phyloP scores from a whole-genome alignment of 495 filamentous ascomycete species.

The Articulospora tetracladia region DNA sequence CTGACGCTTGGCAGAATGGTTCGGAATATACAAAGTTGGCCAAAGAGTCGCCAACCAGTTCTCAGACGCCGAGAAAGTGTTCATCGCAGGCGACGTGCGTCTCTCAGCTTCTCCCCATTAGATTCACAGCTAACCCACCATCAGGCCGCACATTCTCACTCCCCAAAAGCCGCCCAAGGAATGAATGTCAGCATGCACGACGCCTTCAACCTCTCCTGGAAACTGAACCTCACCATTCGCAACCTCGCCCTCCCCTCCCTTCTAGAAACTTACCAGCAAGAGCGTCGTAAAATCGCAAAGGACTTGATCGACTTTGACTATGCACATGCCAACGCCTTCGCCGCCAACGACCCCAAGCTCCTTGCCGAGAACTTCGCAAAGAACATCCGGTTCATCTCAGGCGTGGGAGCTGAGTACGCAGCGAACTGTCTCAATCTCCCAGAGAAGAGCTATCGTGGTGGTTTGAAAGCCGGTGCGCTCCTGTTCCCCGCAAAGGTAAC shows the following conservation, averaged over 20 bases:
- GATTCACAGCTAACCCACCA: slow-evolving; percentile 56
- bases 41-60: slow-evolving; percentile 57
- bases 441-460: slow-evolving; percentile 24
- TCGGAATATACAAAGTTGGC: slow-evolving; percentile 61
- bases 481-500: slow-evolving; percentile 61
- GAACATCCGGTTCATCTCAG: slow-evolving; percentile 65
- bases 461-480: slow-evolving; percentile 52
- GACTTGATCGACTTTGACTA: slow-evolving; percentile 73
- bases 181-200: slow-evolving; percentile 67
- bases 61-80: slow-evolving; percentile 49
- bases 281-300: slow-evolving; percentile 62
- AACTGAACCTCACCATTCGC: slow-evolving; percentile 62
- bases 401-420: slow-evolving; percentile 60
- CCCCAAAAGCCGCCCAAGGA: slow-evolving; percentile 68
- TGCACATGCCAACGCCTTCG: slow-evolving; percentile 59
- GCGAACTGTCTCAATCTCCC: slow-evolving; percentile 51
- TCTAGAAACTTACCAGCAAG: slow-evolving; percentile 64
- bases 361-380: slow-evolving; percentile 60
- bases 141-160: slow-evolving; percentile 63
- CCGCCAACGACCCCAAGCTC: slow-evolving; percentile 49
- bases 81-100: slow-evolving; percentile 63
- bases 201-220: slow-evolving; percentile 71
- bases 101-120: slow-evolving; percentile 18
- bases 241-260: slow-evolving; percentile 52
- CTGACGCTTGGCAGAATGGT: slow-evolving; percentile 44